Base-by-base conservation (phyloP, 2,329 filamentous ascomycete genomes). In the Xylariaceae sp. region DNA sequence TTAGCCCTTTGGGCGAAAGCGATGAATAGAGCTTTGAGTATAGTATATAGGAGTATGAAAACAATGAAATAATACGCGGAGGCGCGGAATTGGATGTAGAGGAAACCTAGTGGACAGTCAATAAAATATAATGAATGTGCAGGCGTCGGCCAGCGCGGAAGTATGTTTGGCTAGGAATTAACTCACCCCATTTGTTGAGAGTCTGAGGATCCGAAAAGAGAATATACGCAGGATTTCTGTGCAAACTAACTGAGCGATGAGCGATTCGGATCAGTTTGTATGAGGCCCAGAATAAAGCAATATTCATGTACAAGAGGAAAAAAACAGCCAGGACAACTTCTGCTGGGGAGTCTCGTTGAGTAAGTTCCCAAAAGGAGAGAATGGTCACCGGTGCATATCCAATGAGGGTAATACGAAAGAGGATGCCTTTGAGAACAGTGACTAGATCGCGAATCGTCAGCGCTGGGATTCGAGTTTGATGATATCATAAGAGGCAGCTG, bases 201-300 rank as follows among this genome's bases (percentile, higher is more conserved):
- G 88, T 86, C 59, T 89, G 82, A n/a, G 92, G 91, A 66, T 97
- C 92, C 2, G 92, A 96, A 76, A 95, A 97, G 58, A 97, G 84
- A 63, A 96, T 96, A 72, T 96, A 96, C 26, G 92, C 92, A 22
- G 92, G 91, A 75, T 96, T 96, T 74, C 92, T 92, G 79, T 96
- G 92, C 84, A 96, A 89, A 53, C 81, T 74, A 59, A 95, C 87
- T 30, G 92, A 96, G 63, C 89, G 87, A 67, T 89, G 89, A 32
- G 91, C 92, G 59, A 97, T 87, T 51, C 84, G 83, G 64, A 95
- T 88, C 60, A 97, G 90, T 77, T 96, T 96, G 74, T 83, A 86
- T 0, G 90, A 85, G 44, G 92, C 92, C 89, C 90, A 96, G 19
- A 75, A 85, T 32, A 97, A 80, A 30, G 91, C 89, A 49, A 79